Evolutionary conservation across 352 stramenopile genomes (phyloP).

Genomic region (Pythium apleroticum): DNA sequence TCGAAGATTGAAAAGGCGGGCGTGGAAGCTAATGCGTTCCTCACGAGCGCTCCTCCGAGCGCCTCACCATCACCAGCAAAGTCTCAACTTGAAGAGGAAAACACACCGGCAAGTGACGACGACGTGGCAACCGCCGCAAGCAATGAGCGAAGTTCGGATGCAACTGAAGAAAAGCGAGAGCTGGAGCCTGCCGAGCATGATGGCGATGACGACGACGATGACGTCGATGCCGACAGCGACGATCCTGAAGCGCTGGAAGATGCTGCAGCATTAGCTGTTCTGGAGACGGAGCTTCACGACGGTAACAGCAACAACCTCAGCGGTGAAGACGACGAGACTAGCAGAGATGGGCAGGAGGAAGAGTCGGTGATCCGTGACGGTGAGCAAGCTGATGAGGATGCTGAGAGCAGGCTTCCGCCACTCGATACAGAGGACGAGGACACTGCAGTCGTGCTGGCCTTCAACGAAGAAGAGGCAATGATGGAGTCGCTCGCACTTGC

Average conservation of each 20-base stretch:
- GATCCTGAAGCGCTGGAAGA: slow-evolving; percentile 3
- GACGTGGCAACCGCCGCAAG: slow-evolving; percentile 1
- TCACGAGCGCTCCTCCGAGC: slow-evolving; percentile 26
- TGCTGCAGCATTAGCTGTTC: background rate
- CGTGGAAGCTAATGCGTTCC: slow-evolving; percentile 47
- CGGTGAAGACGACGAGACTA: slow-evolving; percentile 9
- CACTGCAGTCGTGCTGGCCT: background rate
- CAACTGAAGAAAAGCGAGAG: slow-evolving; percentile 15
- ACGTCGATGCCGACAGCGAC: background rate
- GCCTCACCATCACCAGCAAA: slow-evolving; percentile 19
- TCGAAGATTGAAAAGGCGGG: slow-evolving; percentile 67
- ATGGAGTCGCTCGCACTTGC: slow-evolving; percentile 8
- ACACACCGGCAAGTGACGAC: slow-evolving; percentile 3
- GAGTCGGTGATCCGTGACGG: background rate
- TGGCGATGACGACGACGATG: background rate
- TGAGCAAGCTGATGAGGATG: background rate
- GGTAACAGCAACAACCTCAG: slow-evolving; percentile 16
- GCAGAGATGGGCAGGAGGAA: background rate
- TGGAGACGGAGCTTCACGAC: slow-evolving; percentile 17
- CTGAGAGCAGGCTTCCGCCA: slow-evolving; percentile 2
- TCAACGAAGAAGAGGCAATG: background rate
- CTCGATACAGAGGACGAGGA: slow-evolving; percentile 7
- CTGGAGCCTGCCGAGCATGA: background rate
- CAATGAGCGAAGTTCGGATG: slow-evolving; percentile 7
- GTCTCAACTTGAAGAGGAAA: background rate